Conservation (phyloP, 306 rosid genomes). For the Quercus engelmannii region DNA sequence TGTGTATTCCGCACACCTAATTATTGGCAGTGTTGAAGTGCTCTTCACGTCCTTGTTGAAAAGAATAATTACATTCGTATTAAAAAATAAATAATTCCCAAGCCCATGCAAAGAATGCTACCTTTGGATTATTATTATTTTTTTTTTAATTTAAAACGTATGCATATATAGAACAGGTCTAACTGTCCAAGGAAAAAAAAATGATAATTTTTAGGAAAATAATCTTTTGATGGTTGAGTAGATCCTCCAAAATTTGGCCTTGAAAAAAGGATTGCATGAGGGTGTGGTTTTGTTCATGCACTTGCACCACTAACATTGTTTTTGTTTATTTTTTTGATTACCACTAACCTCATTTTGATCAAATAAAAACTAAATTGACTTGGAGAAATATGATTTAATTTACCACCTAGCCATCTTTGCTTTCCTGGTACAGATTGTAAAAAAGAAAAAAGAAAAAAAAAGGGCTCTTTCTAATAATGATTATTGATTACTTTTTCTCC, state of each 20-base stretch:
- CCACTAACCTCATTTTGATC: too few species aligned
- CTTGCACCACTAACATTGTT: slow-evolving; percentile 56
- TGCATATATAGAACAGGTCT: not conserved
- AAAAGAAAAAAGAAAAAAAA: too few species aligned
- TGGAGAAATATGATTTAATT: too few species aligned
- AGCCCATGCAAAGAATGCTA: not conserved
- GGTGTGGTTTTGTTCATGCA: slow-evolving; percentile 43
- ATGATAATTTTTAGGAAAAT: not conserved
- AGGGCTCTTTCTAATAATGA: too few species aligned
- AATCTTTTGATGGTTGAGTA: slow-evolving; percentile 38
- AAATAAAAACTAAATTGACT: too few species aligned
- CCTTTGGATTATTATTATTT: not conserved
- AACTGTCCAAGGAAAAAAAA: too few species aligned
- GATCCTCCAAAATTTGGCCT: slow-evolving; percentile 26
- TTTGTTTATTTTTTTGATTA: not conserved
- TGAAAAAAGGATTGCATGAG: slow-evolving; percentile 13
- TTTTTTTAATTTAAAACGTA: not conserved
- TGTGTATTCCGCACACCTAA: not conserved
- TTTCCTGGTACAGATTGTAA: too few species aligned
- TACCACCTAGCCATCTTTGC: too few species aligned
- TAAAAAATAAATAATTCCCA: not conserved
- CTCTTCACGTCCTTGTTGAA: slow-evolving; percentile 36
- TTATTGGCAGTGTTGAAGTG: slow-evolving; percentile 7
- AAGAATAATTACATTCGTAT: not conserved
- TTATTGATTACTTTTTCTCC: too few species aligned